Percentiles rank a stretch among this genome's conserved stretches.
These are phyloP conservation scores for Epicoccum sorghinum DNA, from an alignment of 2,329 filamentous ascomycete species.

Conservation along the genomic window DNA sequence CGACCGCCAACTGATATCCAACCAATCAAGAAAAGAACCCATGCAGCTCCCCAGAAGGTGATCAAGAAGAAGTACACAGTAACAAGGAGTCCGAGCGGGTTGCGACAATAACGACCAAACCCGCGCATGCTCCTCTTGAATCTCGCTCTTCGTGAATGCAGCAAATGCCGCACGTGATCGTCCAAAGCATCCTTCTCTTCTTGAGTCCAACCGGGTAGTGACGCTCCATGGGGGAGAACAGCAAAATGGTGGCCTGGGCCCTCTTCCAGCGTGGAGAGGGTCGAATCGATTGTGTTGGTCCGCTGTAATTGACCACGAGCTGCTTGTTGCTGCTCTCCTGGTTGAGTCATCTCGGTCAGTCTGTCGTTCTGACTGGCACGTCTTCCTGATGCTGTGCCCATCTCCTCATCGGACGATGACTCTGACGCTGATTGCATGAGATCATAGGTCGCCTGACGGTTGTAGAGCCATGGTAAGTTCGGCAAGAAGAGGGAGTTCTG, in stretches of 20 bases:
- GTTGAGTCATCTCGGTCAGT: conserved; percentile 26
- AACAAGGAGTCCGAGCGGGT: conserved; percentile 78
- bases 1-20: conserved; percentile 81
- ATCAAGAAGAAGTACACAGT: conserved; percentile 87
- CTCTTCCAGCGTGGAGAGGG: conserved; percentile 42
- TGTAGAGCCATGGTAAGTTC: conserved; percentile 74
- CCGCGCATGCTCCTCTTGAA: conserved; percentile 81
- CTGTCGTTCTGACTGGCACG: conserved; percentile 15
- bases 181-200: conserved; percentile 78
- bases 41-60: conserved; percentile 82
- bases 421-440: conserved; percentile 60
- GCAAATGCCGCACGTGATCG: conserved; percentile 84
- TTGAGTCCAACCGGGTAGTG: conserved; percentile 75
- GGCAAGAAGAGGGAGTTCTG: conserved; percentile 89
- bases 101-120: conserved; percentile 76
- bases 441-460: conserved; percentile 78
- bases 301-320: conserved; percentile 20
- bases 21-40: conserved; percentile 86
- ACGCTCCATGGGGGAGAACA: conserved; percentile 75
- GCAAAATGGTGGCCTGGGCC: conserved; percentile 71
- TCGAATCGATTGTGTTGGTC: conserved; percentile 41
- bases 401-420: conserved; percentile 41
- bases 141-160: conserved; percentile 78
- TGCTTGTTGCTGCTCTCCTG: conserved; percentile 23
- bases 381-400: conserved; percentile 16